Base-by-base conservation (phyloP, 257 asterid species). In the Jacaranda copaia region DNA sequence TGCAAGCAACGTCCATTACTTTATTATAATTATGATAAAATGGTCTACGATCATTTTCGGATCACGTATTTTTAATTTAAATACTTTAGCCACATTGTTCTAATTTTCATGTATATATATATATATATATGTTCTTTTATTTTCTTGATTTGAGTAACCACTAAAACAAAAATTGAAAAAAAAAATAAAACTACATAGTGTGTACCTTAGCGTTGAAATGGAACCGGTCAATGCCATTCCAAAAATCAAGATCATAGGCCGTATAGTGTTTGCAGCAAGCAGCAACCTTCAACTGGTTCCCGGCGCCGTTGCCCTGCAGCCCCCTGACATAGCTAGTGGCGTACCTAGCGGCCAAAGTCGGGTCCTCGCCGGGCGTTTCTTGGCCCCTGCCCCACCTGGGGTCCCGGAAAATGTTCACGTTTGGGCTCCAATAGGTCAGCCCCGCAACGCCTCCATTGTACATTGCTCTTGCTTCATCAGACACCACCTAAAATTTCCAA, bases 311-410 rank as follows among this genome's bases (percentile, higher is more conserved):
- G 56, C 93, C 92, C 82, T 93, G 98, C 9, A 94, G 89, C 45
- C 98, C 98, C 11, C 38, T 75, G 5, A 94, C 97, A 13, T 94
- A 92, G 81, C 86, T 88, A 52, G 89, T 84, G 0, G 93, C 97
- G 19, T 92, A 94, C 25, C 79, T 69, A 5, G 97, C 88, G 1
- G 91, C 90, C 45, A 92, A 32, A 1, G 70, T 2, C 1, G 98
- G 98, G 80, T 94, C 97, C 80, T 93, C 98, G 0, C 98, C 97
- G 0, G 98, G 97, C 2, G 98, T 93, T 80, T 93, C 98, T 70
- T 93, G 97, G 68, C 97, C 92, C 52, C 98, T 38, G 0, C 98
- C 98, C 98, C 98, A 94, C 4, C 98, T 81, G 0, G 97, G 98
- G 80, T 94, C 98, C 61, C 98, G 88, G 16, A 92, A 90, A 67